These are phyloP conservation scores for Dendrobium catenatum DNA, from an alignment of 106 monocot species.

Conservation along the genomic window DNA sequence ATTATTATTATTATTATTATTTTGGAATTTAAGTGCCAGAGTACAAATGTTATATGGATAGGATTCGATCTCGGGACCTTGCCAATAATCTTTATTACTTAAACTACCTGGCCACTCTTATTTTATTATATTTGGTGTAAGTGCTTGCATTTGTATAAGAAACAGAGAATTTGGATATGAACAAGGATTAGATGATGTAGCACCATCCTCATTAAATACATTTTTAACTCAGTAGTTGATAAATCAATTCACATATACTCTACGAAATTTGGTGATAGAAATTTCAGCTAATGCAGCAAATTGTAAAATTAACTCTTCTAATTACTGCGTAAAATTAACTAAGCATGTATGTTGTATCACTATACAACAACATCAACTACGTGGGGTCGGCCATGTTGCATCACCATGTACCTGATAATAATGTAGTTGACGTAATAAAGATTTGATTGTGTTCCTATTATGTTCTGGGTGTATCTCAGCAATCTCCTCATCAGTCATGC, in stretches of 20 bases:
- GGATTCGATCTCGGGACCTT: too few species aligned
- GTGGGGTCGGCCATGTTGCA: background rate
- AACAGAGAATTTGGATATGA: background rate
- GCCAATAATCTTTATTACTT: too few species aligned
- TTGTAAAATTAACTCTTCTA: background rate
- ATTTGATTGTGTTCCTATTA: constrained; percentile 64
- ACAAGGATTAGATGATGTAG: background rate
- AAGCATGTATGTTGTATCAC: background rate
- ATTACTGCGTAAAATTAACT: background rate
- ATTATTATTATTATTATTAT: too few species aligned
- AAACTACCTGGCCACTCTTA: background rate
- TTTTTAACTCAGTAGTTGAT: background rate
- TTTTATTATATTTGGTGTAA: background rate
- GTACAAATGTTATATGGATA: too few species aligned
- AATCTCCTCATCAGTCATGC: constrained; percentile 81
- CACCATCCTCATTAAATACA: background rate
- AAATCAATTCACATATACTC: background rate
- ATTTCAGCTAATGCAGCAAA: background rate
- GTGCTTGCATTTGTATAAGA: background rate
- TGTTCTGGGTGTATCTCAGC: constrained; percentile 73
- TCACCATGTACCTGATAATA: constrained; percentile 66
- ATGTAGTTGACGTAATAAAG: constrained; percentile 53
- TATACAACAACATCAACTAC: background rate
- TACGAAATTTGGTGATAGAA: background rate
- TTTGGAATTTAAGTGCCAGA: too few species aligned